These are phyloP conservation scores for Suillus placidus DNA, from an alignment of 768 basidiomycete species.

Conservation along the genomic window DNA sequence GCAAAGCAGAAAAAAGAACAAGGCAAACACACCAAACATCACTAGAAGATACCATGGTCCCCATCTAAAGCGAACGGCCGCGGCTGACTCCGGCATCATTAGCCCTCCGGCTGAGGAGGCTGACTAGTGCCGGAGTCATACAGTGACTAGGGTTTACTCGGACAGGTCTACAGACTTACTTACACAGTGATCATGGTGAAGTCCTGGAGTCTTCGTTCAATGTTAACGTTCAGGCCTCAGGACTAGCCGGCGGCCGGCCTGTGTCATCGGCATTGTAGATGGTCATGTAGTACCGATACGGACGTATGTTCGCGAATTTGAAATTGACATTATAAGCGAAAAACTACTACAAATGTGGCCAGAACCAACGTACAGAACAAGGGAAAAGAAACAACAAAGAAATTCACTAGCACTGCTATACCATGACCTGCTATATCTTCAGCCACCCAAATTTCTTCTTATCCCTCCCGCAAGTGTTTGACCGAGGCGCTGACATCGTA, in stretches of 20 bases:
- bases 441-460: constrained; percentile 35
- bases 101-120: neutral
- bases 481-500: constrained; percentile 18
- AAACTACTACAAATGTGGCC: neutral
- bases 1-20: neutral
- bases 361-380: neutral
- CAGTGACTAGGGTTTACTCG: neutral
- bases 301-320: neutral
- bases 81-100: neutral
- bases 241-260: neutral
- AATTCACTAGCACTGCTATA: neutral
- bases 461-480: constrained; percentile 24
- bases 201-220: neutral
- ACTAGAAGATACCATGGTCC: neutral
- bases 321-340: neutral
- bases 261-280: neutral
- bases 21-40: neutral
- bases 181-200: neutral
- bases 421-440: constrained; percentile 24
- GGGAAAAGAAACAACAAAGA: neutral
- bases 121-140: neutral
- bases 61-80: neutral
- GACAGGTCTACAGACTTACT: neutral
- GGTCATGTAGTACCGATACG: neutral
- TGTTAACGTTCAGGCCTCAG: too few species aligned